Evolutionary conservation across 2,329 filamentous ascomycete species (phyloP), one percentile per base, ranked within the genome.

Genomic region (Ambrosiella xylebori): DNA sequence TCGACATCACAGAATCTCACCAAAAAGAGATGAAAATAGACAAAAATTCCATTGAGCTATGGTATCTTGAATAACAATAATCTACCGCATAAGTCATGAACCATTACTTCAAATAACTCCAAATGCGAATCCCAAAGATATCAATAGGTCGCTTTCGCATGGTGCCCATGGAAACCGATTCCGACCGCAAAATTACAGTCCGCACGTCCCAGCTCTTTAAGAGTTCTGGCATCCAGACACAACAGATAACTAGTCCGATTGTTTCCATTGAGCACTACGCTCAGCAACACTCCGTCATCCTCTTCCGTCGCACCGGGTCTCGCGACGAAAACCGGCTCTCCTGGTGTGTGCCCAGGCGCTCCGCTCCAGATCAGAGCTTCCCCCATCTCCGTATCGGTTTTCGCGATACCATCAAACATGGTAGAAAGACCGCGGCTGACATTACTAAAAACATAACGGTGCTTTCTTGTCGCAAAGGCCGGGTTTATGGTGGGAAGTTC

Each of bases 401-500:
- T 88, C 63, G 76, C 74, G 36, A 88, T 71, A 0, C 74, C 74
- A 63, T 88, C 84, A 53, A 81, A 69, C 44, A 85, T 71, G 0
- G 79, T 78, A 44, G 77, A 81, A 49, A 75, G 72, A 1, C 82
- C 80, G 6, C 77, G 75, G 61, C 76, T 77, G 1, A 75, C 65
- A 13, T 79, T 65, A 52, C 75, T 74, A 65, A 85, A 88, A 11
- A 80, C 73, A 65, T 78, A 87, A 37, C 81, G 77, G 64, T 82
- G 74, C 3, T 69, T 71, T 40, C 68, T 73, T 2, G 75, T 78
- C 0, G 73, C 66, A 62, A 74, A 80, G 1, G 63, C 59, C 0
- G 79, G 77, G 67, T 87, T 85, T 64, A 86, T 82, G 6, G 76
- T 80, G 0, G 84, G 83, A 6, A 88, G 71, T 61, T 88, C 84